Conservation (phyloP, 768 basidiomycete species). For the Tylopilus sp. region DNA sequence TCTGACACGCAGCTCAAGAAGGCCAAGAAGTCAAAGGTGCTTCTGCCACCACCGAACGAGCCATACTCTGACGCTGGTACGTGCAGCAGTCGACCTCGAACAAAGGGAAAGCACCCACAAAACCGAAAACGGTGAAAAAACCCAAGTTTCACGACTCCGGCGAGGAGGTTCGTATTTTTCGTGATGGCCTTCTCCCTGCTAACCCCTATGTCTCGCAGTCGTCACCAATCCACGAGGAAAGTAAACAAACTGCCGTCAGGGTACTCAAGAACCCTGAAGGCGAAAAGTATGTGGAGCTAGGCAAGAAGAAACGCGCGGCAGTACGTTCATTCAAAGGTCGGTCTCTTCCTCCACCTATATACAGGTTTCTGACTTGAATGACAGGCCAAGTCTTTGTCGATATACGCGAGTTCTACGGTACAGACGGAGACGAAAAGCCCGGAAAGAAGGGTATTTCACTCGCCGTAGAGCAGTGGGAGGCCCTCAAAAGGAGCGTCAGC, state of each 20-base stretch:
- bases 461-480: conserved; percentile 63
- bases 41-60: not conserved
- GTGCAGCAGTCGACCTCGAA: not conserved
- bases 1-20: conserved; percentile 12
- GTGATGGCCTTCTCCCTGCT: not conserved
- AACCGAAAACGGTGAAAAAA: conserved; percentile 34
- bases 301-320: conserved; percentile 68
- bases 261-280: conserved; percentile 25
- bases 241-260: not conserved
- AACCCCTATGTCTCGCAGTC: conserved; percentile 23
- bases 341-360: not conserved
- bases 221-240: conserved; percentile 2
- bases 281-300: conserved; percentile 58
- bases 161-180: conserved; percentile 8
- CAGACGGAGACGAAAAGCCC: conserved; percentile 61
- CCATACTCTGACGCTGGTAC: not conserved
- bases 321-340: conserved; percentile 49
- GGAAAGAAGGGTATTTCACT: conserved; percentile 82
- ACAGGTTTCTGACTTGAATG: conserved; percentile 28
- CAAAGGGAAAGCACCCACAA: conserved; percentile 14
- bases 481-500: conserved; percentile 41
- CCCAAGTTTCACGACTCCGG: conserved; percentile 23
- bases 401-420: conserved; percentile 71
- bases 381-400: conserved; percentile 55
- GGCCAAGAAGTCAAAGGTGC: conserved; percentile 14